Percentiles rank a stretch among this genome's conserved stretches.
These are phyloP conservation scores for Halophytophthora batemanensis DNA, from an alignment of 352 stramenopile species.

Conservation along the genomic window DNA sequence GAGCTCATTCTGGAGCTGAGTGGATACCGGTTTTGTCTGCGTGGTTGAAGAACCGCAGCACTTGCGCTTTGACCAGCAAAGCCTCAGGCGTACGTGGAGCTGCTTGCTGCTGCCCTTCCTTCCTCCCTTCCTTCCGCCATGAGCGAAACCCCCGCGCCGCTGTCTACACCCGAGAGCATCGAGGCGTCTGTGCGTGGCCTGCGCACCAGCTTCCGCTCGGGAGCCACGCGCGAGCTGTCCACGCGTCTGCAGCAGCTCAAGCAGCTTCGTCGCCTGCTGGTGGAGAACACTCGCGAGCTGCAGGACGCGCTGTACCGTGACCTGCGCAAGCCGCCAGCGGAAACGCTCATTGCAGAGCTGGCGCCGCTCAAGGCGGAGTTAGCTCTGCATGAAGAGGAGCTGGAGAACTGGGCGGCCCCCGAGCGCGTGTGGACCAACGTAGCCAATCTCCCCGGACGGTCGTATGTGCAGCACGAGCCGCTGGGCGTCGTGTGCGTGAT, in stretches of 20 bases:
- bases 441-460: conserved; percentile 42
- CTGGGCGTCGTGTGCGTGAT: conserved; percentile 86
- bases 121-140: too few species aligned
- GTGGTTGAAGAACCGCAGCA: neutral
- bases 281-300: conserved; percentile 44
- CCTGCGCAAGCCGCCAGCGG: conserved; percentile 60
- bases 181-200: conserved; percentile 43
- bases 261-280: conserved; percentile 40
- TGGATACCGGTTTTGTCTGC: too few species aligned
- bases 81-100: too few species aligned
- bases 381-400: conserved; percentile 57
- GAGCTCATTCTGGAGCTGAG: too few species aligned
- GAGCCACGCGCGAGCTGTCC: conserved; percentile 42
- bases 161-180: conserved; percentile 26
- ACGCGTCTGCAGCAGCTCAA: conserved; percentile 40
- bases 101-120: too few species aligned
- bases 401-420: conserved; percentile 53
- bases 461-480: conserved; percentile 61
- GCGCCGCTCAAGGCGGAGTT: conserved; percentile 52
- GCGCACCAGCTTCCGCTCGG: conserved; percentile 43
- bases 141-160: too few species aligned
- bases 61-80: too few species aligned
- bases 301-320: conserved; percentile 57
- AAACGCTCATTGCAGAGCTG: conserved; percentile 65
- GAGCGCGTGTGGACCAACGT: conserved; percentile 52